Base-by-base conservation (phyloP, 1,284 basidiomycete genomes). In the Trametes sp. region DNA sequence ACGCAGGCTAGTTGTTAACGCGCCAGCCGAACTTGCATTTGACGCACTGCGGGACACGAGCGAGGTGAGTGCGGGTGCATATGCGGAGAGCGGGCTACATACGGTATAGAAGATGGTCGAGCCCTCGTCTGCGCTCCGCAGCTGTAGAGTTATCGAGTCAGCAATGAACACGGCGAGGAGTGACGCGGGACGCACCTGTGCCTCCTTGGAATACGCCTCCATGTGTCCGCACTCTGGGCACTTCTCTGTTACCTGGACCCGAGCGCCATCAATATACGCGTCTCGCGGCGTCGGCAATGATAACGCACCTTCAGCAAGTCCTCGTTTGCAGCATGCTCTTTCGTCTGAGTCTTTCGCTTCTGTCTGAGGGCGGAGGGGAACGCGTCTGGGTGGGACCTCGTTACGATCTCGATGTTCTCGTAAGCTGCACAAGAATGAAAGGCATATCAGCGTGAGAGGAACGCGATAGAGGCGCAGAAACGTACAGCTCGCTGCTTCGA, bases 291-390 rank as follows among this genome's bases (percentile, higher is more conserved):
- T 10, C 16, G 21, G 8, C 52, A 11, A 4, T 29, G 56, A 29
- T 8, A 13, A 67, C 82, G 62, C 65, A 91, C 94, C 84, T 87
- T 85, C 62, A 86, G 88, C 71, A 93, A 85, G 41, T 87, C 84
- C 64, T 93, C 91, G 24, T 88, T 89, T 38, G 85, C 85, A 50
- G 91, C 90, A 67, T 94, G 90, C 33, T 86, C 80, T 72, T 93
- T 92, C 26, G 94, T 96, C 77, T 94, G 93, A 0, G 95, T 97
- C 74, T 96, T 96, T 54, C 96, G 85, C 74, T 95, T 95, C 69
- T 95, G 93, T 68, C 91, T 83, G 62, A 99, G 78, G 0, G 89
- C 85, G 26, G 94, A 96, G 0, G 97, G 97, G 77, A 99, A 98
- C 9, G 97, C 97, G 64, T 95, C 92, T 0, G 95, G 92, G 66